Evolutionary conservation across 371 early-diverging fungal genomes (phyloP).

Genomic region (Dichotomocladium elegans): DNA sequence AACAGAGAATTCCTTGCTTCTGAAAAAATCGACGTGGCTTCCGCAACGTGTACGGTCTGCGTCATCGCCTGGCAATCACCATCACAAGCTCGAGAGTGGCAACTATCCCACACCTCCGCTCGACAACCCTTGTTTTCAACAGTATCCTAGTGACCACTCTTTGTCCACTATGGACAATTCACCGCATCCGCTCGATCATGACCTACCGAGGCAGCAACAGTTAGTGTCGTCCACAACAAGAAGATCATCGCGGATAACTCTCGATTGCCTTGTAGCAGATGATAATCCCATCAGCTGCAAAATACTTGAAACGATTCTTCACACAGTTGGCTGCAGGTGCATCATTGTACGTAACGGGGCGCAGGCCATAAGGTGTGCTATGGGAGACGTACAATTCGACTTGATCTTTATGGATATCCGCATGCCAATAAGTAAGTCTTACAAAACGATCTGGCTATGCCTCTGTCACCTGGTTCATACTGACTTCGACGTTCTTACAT

Average conservation of each 20-base stretch:
- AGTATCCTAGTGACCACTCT: background rate
- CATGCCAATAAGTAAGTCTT: conserved; percentile 83
- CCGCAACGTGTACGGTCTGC: conserved; percentile 1
- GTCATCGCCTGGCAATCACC: conserved; percentile 6
- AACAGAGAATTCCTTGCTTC: background rate
- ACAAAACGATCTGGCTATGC: background rate
- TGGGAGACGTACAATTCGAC: conserved; percentile 87
- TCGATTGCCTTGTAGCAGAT: conserved; percentile 77
- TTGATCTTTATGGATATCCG: conserved; percentile 90
- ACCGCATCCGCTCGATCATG: background rate
- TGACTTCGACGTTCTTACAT: background rate
- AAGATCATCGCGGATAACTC: background rate
- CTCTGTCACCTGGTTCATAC: background rate
- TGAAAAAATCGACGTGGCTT: background rate
- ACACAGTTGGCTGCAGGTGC: conserved; percentile 71
- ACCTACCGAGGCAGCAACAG: background rate
- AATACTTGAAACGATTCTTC: conserved; percentile 82
- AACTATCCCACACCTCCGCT: conserved; percentile 2
- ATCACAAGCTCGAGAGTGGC: too few relatives aligned
- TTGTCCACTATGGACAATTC: background rate
- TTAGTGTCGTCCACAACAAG: conserved; percentile 3
- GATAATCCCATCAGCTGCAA: conserved; percentile 89
- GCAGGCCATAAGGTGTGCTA: conserved; percentile 84
- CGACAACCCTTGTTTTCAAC: background rate
- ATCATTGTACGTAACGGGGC: conserved; percentile 87